phyloP scores from a whole-genome alignment of 2,329 filamentous ascomycete genomes.

The Verticillium longisporum region DNA sequence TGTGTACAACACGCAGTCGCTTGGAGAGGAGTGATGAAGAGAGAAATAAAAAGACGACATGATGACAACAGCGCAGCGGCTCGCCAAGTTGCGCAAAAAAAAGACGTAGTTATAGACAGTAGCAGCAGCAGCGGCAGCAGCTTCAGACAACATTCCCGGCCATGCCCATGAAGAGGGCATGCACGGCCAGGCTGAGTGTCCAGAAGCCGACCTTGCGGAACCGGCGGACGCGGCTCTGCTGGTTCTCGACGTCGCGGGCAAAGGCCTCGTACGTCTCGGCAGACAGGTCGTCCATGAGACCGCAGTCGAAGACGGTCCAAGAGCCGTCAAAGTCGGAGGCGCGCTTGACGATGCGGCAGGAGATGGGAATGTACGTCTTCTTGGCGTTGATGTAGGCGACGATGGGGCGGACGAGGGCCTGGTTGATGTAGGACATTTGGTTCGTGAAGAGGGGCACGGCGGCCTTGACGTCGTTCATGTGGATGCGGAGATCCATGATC shows the following conservation, averaged over 20 bases:
- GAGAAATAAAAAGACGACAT: background rate
- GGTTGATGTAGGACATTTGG: constrained; percentile 92
- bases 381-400: constrained; percentile 97
- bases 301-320: constrained; percentile 92
- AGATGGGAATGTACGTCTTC: constrained; percentile 90
- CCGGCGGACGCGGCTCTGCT: constrained; percentile 75
- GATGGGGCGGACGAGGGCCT: constrained; percentile 88
- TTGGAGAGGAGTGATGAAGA: background rate
- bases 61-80: background rate
- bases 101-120: background rate
- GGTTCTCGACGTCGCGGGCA: constrained; percentile 81
- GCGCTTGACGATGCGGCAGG: constrained; percentile 88
- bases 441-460: constrained; percentile 87
- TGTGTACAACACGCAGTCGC: constrained; percentile 5
- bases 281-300: constrained; percentile 86
- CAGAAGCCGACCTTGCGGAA: constrained; percentile 96
- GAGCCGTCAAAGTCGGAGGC: constrained; percentile 86
- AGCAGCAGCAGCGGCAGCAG: background rate
- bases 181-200: constrained; percentile 86
- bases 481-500: constrained; percentile 90
- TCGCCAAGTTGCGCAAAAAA: background rate
- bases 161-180: constrained; percentile 92
- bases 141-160: constrained; percentile 65
- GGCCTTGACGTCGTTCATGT: constrained; percentile 91
- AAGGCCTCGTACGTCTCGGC: constrained; percentile 95